Evolutionary conservation across 2,329 filamentous ascomycete genomes (phyloP), one percentile per base, ranked within the genome.

Genomic region (Incumbomyces delicatus): DNA sequence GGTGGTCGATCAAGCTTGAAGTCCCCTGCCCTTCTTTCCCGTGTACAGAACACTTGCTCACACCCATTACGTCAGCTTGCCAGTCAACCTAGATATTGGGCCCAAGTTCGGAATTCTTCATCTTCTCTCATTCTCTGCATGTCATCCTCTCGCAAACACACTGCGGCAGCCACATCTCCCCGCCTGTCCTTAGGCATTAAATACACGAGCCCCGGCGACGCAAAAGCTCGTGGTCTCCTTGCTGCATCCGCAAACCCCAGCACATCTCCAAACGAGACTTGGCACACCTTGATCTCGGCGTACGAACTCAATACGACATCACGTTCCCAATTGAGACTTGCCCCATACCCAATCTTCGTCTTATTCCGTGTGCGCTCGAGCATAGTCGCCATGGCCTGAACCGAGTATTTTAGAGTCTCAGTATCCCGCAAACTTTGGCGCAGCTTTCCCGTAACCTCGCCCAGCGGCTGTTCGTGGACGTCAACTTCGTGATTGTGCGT

Each of bases 241-340:
- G 77, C 74, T 0, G 62, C 63, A 46, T 66, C 66, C 0, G 75
- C 71, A 14, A 52, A 61, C 0, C 74, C 74, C 2, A 78, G 51
- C 0, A 66, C 68, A 1, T 69, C 51, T 0, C 63, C 62, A 46
- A 79, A 78, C 37, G 76, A 70, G 5, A 71, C 58, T 0, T 65
- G 58, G 50, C 71, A 73, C 13, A 61, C 63, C 3, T 66, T 58
- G 2, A 73, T 56, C 43, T 73, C 72, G 0, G 67, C 66, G 76
- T 75, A 80, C 1, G 74, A 78, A 48, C 72, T 77, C 5, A 79
- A 50, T 63, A 72, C 70, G 2, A 78, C 58, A 33, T 77, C 73
- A 0, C 56, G 58, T 0, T 65, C 57, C 0, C 62, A 51, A 27
- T 72, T 62, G 2, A 71, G 44, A 3, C 53, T 58, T 0, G 63